These are phyloP conservation scores for Microbotryomycetes sp. DNA, from an alignment of 1,284 basidiomycete species.

Conservation along the genomic window DNA sequence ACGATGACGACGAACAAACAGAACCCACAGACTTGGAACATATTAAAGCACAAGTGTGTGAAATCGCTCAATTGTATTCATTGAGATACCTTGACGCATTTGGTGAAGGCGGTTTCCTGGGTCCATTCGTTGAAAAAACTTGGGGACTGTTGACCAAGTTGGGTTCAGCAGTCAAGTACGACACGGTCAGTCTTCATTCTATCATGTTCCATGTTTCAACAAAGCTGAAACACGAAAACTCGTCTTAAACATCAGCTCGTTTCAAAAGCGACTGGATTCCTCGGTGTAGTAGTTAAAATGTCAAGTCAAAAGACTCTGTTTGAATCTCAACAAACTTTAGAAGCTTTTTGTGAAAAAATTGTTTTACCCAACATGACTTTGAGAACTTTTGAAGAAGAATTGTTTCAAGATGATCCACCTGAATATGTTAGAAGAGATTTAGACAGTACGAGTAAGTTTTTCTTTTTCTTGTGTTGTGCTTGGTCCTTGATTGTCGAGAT, in stretches of 20 bases:
- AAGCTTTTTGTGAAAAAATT: conserved; percentile 78
- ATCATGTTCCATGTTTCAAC: neutral
- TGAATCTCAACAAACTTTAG: conserved; percentile 61
- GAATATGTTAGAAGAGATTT: conserved; percentile 91
- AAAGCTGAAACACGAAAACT: neutral
- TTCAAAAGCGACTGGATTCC: conserved; percentile 84
- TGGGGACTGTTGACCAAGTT: conserved; percentile 81
- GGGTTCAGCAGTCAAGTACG: conserved; percentile 65
- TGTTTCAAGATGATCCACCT: conserved; percentile 94
- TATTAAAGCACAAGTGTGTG: conserved; percentile 83
- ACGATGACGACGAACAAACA: conserved; percentile 66
- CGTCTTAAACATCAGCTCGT: conserved; percentile 63
- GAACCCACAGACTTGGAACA: conserved; percentile 74
- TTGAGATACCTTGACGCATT: conserved; percentile 88
- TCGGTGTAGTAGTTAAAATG: conserved; percentile 74
- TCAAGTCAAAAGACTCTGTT: conserved; percentile 57
- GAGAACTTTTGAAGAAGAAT: conserved; percentile 81
- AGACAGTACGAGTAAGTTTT: conserved; percentile 52
- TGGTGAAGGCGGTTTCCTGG: conserved; percentile 46
- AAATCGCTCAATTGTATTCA: conserved; percentile 87
- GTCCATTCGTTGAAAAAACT: conserved; percentile 74
- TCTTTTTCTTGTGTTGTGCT: too few relatives aligned
- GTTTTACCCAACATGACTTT: conserved; percentile 87
- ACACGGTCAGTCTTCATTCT: conserved; percentile 53
- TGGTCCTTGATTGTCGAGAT: neutral